Evolutionary conservation across 2,329 filamentous ascomycete genomes (phyloP).

Genomic region (Biscogniauxia marginata): DNA sequence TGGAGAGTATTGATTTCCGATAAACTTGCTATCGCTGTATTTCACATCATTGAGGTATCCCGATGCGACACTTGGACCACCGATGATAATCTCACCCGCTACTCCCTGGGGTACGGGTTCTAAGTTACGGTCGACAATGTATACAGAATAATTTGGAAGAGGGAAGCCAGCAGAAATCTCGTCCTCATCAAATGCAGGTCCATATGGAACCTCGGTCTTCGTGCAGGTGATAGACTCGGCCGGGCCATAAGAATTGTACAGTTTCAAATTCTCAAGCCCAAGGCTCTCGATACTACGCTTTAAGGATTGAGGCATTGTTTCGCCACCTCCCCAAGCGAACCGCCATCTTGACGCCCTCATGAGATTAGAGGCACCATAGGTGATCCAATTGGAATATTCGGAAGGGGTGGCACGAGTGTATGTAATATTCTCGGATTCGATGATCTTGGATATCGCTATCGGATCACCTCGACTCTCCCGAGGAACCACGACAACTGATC

Average conservation of each 20-base stretch:
- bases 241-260: conserved; percentile 32
- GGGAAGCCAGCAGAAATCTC: conserved; percentile 4
- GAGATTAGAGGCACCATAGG: conserved; percentile 11
- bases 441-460: conserved; percentile 33
- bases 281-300: conserved; percentile 10
- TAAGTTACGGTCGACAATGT: conserved; percentile 8
- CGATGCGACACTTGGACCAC: conserved; percentile 4
- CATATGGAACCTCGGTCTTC: conserved; percentile 1
- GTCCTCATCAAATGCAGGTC: neutral
- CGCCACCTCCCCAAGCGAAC: conserved; percentile 14
- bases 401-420: conserved; percentile 39
- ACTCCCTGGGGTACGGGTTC: conserved; percentile 7
- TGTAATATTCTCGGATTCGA: conserved; percentile 33
- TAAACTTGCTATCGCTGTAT: conserved; percentile 3
- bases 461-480: conserved; percentile 33
- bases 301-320: conserved; percentile 11
- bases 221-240: conserved; percentile 25
- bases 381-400: conserved; percentile 37
- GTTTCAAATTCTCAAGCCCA: conserved; percentile 3
- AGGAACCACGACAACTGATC: conserved; percentile 36
- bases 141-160: conserved; percentile 10
- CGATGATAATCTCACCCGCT: conserved; percentile 10
- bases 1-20: conserved; percentile 3
- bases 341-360: conserved; percentile 12
- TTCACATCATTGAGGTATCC: conserved; percentile 9